Base-by-base conservation (phyloP, 2,329 filamentous ascomycete species). In the Chaetomium globosum region DNA sequence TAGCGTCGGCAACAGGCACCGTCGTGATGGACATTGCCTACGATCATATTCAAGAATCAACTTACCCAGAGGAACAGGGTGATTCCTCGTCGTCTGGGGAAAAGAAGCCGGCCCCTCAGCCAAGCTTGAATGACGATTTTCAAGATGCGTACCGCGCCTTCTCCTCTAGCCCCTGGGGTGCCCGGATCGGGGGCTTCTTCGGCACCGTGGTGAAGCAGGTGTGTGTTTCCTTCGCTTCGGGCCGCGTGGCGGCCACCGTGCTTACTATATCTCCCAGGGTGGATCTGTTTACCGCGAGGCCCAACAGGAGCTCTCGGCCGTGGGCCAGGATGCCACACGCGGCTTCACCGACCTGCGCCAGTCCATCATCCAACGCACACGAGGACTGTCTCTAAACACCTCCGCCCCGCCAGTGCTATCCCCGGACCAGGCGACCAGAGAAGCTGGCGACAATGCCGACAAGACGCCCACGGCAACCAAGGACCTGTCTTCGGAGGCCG, bases 141-240 rank as follows among this genome's bases (percentile, higher is more conserved):
- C 92, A 97, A 78, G 92, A 97, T 78, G 95, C 94, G 7, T 97
- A 98, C 82, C 93, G 92, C 74, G 93, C 93, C 28, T 91, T 99
- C 74, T 94, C 92, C 3, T 87, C 88, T 70, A 97, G 92, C 73
- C 91, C 92, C 12, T 99, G 95, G 95, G 95, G 94, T 53, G 87
- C 90, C 26, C 88, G 86, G 71, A 87, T 99, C 36, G 94, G 95
- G 43, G 94, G 93, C 7, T 91, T 97, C 76, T 89, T 96, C 74
- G 91, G 91, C 55, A 94, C 85, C 73, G 93, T 97, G n/a, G 91
- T 93, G 75, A 97, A 97, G 79, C 93, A 97, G 87, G 89, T 91
- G 79, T 69, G 81, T 73, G 43, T 57, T 55, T 30, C 39, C 33
- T 39, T 21, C 3, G 12, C 33, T 19, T 12, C 36, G 21, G 31